These are phyloP conservation scores for Blakeslea trispora DNA, from an alignment of 371 early-diverging fungal species.

Conservation along the genomic window DNA sequence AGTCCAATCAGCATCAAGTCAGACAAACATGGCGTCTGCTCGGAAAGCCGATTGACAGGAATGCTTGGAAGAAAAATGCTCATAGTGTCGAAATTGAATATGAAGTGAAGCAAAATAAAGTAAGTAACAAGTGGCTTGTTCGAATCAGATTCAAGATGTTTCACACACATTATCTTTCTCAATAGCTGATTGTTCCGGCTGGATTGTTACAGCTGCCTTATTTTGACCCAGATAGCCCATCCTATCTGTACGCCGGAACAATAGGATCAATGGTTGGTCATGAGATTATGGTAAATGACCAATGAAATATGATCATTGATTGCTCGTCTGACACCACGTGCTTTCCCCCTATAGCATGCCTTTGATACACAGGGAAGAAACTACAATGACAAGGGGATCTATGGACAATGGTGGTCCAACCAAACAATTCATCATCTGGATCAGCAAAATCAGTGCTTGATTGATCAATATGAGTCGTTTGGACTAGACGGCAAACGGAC, in stretches of 20 bases:
- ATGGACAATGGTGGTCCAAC: constrained; percentile 67
- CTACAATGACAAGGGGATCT: constrained; percentile 49
- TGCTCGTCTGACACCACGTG: constrained; percentile 21
- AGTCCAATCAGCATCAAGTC: constrained; percentile 28
- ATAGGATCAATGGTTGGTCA: constrained; percentile 64
- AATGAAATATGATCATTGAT: constrained; percentile 10
- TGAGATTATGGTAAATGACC: constrained; percentile 55
- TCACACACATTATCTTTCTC: not conserved
- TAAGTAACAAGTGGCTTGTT: not conserved
- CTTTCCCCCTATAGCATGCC: constrained; percentile 43
- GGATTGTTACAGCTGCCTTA: constrained; percentile 55
- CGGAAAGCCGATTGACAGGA: constrained; percentile 36
- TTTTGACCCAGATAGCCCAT: constrained; percentile 47
- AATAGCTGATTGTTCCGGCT: constrained; percentile 57
- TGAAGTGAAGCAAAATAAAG: constrained; percentile 29
- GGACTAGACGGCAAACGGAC: constrained; percentile 64
- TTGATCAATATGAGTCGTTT: constrained; percentile 41
- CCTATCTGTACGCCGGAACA: constrained; percentile 55
- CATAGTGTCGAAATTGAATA: constrained; percentile 53
- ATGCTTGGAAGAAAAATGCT: constrained; percentile 53
- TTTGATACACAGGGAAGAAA: constrained; percentile 60
- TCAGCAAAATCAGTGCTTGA: constrained; percentile 57
- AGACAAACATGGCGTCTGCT: constrained; percentile 21
- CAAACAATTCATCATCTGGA: constrained; percentile 52
- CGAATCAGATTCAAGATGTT: not conserved